These are phyloP conservation scores for Gentiana dahurica DNA, from an alignment of 257 asterid species.

Conservation along the genomic window DNA sequence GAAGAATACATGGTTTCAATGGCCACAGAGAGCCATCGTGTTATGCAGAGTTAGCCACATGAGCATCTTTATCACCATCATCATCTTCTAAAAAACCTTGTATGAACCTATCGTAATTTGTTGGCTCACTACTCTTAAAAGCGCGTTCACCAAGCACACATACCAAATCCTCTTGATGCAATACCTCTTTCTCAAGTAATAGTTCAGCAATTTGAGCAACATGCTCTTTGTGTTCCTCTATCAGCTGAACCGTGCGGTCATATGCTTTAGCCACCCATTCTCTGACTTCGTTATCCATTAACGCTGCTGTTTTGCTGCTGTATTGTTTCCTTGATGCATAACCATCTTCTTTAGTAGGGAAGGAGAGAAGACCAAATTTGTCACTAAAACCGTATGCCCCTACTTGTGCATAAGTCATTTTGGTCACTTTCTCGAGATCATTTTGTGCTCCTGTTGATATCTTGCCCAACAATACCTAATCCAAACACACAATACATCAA, in stretches of 20 bases:
- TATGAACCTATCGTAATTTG: slow-evolving; percentile 56
- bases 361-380: slow-evolving; percentile 72
- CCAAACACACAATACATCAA: not conserved
- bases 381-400: slow-evolving; percentile 84
- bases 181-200: slow-evolving; percentile 71
- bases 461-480: slow-evolving; percentile 67
- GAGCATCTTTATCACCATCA: not conserved
- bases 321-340: slow-evolving; percentile 57
- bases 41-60: too few relatives aligned
- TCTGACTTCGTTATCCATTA: slow-evolving; percentile 66
- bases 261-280: slow-evolving; percentile 75
- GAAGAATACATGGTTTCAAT: too few relatives aligned
- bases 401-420: slow-evolving; percentile 80
- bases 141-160: slow-evolving; percentile 65
- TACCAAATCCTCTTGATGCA: slow-evolving; percentile 75
- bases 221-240: slow-evolving; percentile 63
- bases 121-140: slow-evolving; percentile 42
- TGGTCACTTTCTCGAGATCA: slow-evolving; percentile 84
- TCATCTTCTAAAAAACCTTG: slow-evolving; percentile 44
- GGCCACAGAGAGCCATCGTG: too few relatives aligned
- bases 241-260: slow-evolving; percentile 41
- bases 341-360: slow-evolving; percentile 47
- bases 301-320: slow-evolving; percentile 77
- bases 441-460: slow-evolving; percentile 94
- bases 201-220: slow-evolving; percentile 63